Evolutionary conservation across 805 yeast genomes (phyloP).

Genomic region (Myxozyma neglecta): DNA sequence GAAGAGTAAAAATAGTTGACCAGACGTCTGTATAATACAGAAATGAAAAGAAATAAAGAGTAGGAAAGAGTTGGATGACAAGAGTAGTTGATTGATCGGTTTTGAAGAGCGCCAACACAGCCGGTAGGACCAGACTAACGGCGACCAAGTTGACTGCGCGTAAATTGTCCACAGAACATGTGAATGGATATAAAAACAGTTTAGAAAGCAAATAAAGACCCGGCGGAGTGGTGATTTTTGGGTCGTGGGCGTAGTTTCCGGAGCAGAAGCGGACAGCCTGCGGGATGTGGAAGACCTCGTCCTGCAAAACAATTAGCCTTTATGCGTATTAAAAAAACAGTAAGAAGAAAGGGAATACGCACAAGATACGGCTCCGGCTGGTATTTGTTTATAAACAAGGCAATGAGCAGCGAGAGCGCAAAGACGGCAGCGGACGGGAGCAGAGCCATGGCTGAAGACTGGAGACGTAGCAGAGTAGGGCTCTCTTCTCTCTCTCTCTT

Average conservation of each 20-base stretch:
- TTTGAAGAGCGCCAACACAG: constrained; percentile 22
- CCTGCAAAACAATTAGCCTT: constrained; percentile 45
- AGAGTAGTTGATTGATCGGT: neutral
- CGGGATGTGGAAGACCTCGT: constrained; percentile 82
- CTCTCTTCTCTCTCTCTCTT: too few species aligned
- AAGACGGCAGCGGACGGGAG: neutral
- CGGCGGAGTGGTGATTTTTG: constrained; percentile 95
- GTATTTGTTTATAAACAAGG: neutral
- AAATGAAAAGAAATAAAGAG: constrained; percentile 68
- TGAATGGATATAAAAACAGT: constrained; percentile 4
- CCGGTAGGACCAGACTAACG: constrained; percentile 56
- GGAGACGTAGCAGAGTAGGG: too few species aligned
- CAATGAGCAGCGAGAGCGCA: constrained; percentile 6
- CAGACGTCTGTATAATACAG: constrained; percentile 92
- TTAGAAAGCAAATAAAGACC: constrained; percentile 50
- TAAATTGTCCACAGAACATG: constrained; percentile 44
- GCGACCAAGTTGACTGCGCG: constrained; percentile 67
- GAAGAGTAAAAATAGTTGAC: constrained; percentile 71
- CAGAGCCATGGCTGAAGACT: too few species aligned
- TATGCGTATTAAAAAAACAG: neutral
- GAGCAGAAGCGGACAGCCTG: constrained; percentile 70
- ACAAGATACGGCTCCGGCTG: constrained; percentile 35
- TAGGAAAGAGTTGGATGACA: constrained; percentile 53
- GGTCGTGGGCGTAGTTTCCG: constrained; percentile 76
- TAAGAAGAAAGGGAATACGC: neutral